These are phyloP conservation scores for Dimocarpus longan DNA, from an alignment of 345 rosid genomes.

Conservation along the genomic window DNA sequence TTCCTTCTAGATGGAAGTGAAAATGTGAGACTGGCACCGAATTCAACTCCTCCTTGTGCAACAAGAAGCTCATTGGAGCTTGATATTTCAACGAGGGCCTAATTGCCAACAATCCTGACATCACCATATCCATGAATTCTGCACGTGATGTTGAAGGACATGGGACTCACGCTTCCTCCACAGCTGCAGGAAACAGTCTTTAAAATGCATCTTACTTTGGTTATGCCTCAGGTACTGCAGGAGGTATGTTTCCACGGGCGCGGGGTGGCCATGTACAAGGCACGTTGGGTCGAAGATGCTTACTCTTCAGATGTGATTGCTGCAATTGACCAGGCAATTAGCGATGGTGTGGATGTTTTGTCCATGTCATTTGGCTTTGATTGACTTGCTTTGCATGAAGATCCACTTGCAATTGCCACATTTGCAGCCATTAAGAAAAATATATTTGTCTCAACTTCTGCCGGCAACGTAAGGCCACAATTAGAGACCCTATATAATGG, in stretches of 20 bases:
- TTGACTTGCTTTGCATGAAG: conserved; percentile 36
- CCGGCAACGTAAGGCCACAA: conserved; percentile 45
- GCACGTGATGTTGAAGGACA: conserved; percentile 51
- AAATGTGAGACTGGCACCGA: conserved; percentile 44
- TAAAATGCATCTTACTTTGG: conserved; percentile 45
- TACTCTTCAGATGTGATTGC: conserved; percentile 43
- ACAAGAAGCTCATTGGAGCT: conserved; percentile 59
- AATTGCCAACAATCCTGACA: conserved; percentile 32
- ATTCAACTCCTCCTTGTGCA: conserved; percentile 52
- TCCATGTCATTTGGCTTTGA: conserved; percentile 49
- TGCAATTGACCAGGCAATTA: conserved; percentile 55
- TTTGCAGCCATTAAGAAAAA: conserved; percentile 49
- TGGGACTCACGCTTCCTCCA: conserved; percentile 60
- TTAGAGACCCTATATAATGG: conserved; percentile 42
- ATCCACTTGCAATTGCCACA: conserved; percentile 56
- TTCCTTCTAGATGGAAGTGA: conserved; percentile 54
- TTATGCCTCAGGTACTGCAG: conserved; percentile 50
- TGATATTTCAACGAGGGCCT: conserved; percentile 50
- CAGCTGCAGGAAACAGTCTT: conserved; percentile 49
- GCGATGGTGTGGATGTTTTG: conserved; percentile 54
- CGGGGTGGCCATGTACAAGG: conserved; percentile 58
- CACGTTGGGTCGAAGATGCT: conserved; percentile 39
- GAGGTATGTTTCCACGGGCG: conserved; percentile 51
- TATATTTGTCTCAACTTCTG: conserved; percentile 53
- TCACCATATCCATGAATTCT: conserved; percentile 53